Evolutionary conservation across 2,329 filamentous ascomycete species (phyloP), one percentile per base, ranked within the genome.

Genomic region (Didymella glomerata): DNA sequence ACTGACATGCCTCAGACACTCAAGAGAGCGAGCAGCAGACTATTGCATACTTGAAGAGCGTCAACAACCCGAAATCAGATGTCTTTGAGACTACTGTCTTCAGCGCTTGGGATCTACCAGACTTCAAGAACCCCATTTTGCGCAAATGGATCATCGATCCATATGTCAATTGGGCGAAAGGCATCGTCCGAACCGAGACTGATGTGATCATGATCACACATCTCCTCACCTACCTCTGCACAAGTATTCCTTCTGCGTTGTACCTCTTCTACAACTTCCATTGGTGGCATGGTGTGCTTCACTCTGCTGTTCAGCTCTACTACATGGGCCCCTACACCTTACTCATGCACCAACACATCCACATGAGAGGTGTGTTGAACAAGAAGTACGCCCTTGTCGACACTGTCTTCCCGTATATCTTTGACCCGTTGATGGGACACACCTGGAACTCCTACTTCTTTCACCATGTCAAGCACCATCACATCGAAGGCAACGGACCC

Each of bases 381-480:
- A 85, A 84, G 67, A 73, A 78, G 8, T 85, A 83, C 53, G 77
- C 78, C 32, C 69, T 83, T 28, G 76, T 93, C 58, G 91, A 94
- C 69, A 72, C 77, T 6, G 51, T 83, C 1, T 93, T 93, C 66
- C 91, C 91, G 0, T 94, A 92, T 71, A 75, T 93, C 40, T 80
- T 86, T 11, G 89, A 93, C 66, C 90, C 90, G 0, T 77, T 94
- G 56, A 90, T 92, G 85, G 91, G 91, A 11, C 91, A 94, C 70
- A 93, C 90, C 0, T 93, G 90, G 90, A 92, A 94, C 77, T 89
- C 88, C 2, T 94, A 94, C 78, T 94, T 85, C 74, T 93, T 92
- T 71, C 91, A 94, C 72, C 91, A 94, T 69, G 90, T 93, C 71
- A 94, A 94, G 80, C 90, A 93, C 71, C 91, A 94, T 71, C 91